These are phyloP conservation scores for Acorus calamus DNA, from an alignment of 106 monocot genomes.

Conservation along the genomic window DNA sequence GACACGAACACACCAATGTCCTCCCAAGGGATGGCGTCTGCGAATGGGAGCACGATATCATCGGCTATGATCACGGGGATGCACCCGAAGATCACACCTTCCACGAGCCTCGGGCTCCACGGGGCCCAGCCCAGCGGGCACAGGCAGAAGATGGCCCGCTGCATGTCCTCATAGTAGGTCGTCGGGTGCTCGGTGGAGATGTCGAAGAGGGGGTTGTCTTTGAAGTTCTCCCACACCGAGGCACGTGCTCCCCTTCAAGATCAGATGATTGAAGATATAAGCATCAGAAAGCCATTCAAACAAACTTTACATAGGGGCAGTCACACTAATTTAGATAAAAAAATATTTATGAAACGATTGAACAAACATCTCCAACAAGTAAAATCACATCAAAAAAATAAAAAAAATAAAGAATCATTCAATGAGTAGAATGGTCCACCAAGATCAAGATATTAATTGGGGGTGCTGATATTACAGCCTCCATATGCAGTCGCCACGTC, in stretches of 20 bases:
- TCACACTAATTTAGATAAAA: background rate
- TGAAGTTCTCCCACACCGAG: slow-evolving; percentile 65
- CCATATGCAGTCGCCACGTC: too few species aligned
- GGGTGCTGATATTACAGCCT: too few species aligned
- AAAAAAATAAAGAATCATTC: too few species aligned
- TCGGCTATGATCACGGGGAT: slow-evolving; percentile 61
- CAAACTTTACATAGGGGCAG: too few species aligned
- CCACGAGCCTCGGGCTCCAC: slow-evolving; percentile 58
- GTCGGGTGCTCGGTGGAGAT: slow-evolving; percentile 56
- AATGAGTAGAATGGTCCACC: too few species aligned
- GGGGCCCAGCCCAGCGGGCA: slow-evolving; percentile 66
- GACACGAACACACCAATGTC: slow-evolving; percentile 59
- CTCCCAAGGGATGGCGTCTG: slow-evolving; percentile 63
- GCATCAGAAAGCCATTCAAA: background rate
- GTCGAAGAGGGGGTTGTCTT: slow-evolving; percentile 63
- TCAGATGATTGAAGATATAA: background rate
- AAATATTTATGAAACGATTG: background rate
- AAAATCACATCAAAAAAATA: background rate
- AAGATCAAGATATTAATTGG: too few species aligned
- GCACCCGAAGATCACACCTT: slow-evolving; percentile 59
- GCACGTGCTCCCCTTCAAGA: slow-evolving; percentile 45
- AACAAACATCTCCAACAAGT: background rate
- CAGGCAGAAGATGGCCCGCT: slow-evolving; percentile 54
- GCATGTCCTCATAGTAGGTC: slow-evolving; percentile 73
- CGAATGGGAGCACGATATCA: slow-evolving; percentile 59